These are phyloP conservation scores for Aspergillus japonicus DNA, from an alignment of 2,329 filamentous ascomycete species.

Conservation along the genomic window DNA sequence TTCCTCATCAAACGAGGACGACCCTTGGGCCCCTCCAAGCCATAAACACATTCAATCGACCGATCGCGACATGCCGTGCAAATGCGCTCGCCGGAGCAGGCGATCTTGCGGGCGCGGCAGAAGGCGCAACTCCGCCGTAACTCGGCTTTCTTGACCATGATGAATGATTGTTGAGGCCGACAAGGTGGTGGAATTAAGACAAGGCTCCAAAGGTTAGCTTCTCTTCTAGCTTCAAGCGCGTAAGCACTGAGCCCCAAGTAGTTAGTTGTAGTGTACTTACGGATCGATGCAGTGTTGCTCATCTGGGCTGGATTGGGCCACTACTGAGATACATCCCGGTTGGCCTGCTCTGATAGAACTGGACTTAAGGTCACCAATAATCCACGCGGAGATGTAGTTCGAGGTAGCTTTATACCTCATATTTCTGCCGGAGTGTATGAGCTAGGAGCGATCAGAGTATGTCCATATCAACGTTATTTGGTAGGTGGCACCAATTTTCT, in stretches of 20 bases:
- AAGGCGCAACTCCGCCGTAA: conserved; percentile 6
- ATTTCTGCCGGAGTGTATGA: too few species aligned
- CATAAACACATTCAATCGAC: conserved; percentile 4
- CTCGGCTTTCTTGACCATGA: neutral
- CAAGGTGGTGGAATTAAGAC: neutral
- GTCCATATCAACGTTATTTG: too few species aligned
- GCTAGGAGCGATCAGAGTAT: too few species aligned
- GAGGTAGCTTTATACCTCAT: too few species aligned
- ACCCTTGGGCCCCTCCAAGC: neutral
- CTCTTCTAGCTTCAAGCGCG: neutral
- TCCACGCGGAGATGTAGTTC: too few species aligned
- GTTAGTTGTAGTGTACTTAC: too few species aligned
- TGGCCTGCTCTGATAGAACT: too few species aligned
- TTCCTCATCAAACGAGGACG: neutral
- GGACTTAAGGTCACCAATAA: too few species aligned
- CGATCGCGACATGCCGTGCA: conserved; percentile 6
- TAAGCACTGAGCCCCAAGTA: neutral
- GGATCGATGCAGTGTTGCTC: too few species aligned
- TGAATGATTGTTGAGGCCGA: neutral
- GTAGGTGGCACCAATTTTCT: too few species aligned
- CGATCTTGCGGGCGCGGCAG: conserved; percentile 7
- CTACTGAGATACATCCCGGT: too few species aligned
- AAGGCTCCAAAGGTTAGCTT: neutral
- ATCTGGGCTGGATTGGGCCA: too few species aligned
- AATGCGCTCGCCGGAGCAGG: conserved; percentile 4